phyloP scores from a whole-genome alignment of 257 asterid species.

The Datura wrightii region DNA sequence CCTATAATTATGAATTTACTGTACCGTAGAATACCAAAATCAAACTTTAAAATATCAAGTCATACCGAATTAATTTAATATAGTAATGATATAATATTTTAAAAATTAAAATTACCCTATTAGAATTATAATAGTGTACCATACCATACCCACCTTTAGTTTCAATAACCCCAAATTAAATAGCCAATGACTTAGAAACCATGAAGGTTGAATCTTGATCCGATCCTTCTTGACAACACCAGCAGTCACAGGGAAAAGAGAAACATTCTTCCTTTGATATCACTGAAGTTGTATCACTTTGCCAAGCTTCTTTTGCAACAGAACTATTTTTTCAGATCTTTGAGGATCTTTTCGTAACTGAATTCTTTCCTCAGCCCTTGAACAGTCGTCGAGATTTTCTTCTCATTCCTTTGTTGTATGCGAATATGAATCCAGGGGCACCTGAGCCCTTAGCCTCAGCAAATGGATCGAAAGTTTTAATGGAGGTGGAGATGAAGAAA shows the following conservation, averaged over 20 bases:
- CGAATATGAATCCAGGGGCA: slow-evolving; percentile 76
- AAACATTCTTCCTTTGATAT: slow-evolving; percentile 79
- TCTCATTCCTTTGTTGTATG: slow-evolving; percentile 88
- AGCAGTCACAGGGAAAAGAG: slow-evolving; percentile 57
- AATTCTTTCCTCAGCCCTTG: slow-evolving; percentile 73
- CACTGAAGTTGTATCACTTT: slow-evolving; percentile 86
- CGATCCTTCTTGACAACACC: slow-evolving; percentile 74
- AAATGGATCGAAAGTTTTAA: slow-evolving; percentile 65
- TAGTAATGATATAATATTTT: no score
- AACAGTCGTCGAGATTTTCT: slow-evolving; percentile 74
- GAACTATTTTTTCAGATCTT: slow-evolving; percentile 74
- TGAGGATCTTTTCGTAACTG: slow-evolving; percentile 83
- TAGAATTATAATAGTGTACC: no score
- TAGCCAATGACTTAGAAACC: slow-evolving; percentile 55
- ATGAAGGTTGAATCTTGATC: slow-evolving; percentile 62
- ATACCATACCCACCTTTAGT: background rate
- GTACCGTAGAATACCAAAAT: no score
- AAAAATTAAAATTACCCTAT: no score
- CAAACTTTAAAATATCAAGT: no score
- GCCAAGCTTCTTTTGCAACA: slow-evolving; percentile 86
- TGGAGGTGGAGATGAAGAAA: no score
- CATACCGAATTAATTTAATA: no score
- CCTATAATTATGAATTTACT: no score
- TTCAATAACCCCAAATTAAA: background rate
- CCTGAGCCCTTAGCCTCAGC: slow-evolving; percentile 73